Conservation (phyloP, 1,284 basidiomycete genomes). For the Omphalotus olearius region DNA sequence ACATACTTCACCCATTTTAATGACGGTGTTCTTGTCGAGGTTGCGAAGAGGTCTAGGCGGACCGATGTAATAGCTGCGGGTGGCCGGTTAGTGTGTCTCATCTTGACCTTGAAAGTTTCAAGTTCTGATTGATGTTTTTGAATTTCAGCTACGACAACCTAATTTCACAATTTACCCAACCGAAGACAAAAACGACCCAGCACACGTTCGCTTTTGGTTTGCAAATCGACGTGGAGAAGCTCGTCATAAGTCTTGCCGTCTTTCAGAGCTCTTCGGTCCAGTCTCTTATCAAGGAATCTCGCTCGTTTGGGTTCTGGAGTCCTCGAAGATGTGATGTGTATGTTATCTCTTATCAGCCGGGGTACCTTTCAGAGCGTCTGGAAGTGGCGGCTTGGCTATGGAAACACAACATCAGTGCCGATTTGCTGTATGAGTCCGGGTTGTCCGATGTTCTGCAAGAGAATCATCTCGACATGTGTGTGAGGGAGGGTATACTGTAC, state of each 20-base stretch:
- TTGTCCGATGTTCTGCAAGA: slow-evolving; percentile 58
- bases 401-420: slow-evolving; percentile 80
- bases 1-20: slow-evolving; percentile 62
- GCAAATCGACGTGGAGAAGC: slow-evolving; percentile 79
- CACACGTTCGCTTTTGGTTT: slow-evolving; percentile 64
- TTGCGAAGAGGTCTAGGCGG: slow-evolving; percentile 63
- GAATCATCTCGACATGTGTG: slow-evolving; percentile 60
- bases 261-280: slow-evolving; percentile 71
- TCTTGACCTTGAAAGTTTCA: not conserved
- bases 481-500: slow-evolving; percentile 75
- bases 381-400: slow-evolving; percentile 78
- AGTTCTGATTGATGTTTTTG: not conserved
- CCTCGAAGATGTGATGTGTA: slow-evolving; percentile 85
- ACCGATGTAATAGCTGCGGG: slow-evolving; percentile 76
- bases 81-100: slow-evolving; percentile 52
- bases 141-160: slow-evolving; percentile 67
- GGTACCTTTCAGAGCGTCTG: slow-evolving; percentile 71
- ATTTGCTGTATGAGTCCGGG: slow-evolving; percentile 81
- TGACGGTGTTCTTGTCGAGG: slow-evolving; percentile 73
- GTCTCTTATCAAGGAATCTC: slow-evolving; percentile 69
- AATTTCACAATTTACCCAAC: slow-evolving; percentile 58
- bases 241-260: slow-evolving; percentile 66
- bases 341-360: slow-evolving; percentile 74
- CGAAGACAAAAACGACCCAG: slow-evolving; percentile 47
- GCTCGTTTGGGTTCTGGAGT: slow-evolving; percentile 85